A percentile compares a stretch with the other conserved stretches of the same genome.
phyloP scores from a whole-genome alignment of 805 yeast species.

The Candida pseudofarinosa region DNA sequence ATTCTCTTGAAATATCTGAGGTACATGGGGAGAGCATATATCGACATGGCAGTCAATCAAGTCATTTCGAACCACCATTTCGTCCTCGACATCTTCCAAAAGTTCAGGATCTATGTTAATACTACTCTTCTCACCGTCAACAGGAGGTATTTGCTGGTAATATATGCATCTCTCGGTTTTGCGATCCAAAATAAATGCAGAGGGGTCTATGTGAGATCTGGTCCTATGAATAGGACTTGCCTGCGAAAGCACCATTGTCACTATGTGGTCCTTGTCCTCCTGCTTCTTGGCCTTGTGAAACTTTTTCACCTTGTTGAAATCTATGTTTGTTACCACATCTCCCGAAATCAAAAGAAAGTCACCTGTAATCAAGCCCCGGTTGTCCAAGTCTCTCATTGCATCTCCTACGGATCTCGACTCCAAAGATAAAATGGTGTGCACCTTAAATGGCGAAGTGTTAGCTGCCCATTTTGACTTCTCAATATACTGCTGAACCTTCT shows the following conservation, averaged over 20 bases:
- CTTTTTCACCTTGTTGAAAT: conserved; percentile 66
- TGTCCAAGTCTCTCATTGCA: conserved; percentile 93
- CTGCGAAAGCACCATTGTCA: conserved; percentile 87
- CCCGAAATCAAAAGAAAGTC: conserved; percentile 91
- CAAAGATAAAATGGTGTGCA: conserved; percentile 74
- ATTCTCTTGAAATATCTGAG: conserved; percentile 92
- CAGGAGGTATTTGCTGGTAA: conserved; percentile 73
- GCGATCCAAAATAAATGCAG: conserved; percentile 77
- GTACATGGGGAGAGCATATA: conserved; percentile 91
- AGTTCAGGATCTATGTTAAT: conserved; percentile 80
- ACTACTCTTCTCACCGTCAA: conserved; percentile 28
- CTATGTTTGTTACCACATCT: conserved; percentile 91
- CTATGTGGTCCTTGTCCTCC: conserved; percentile 83
- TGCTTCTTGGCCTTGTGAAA: conserved; percentile 69
- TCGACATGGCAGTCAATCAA: conserved; percentile 95
- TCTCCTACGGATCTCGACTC: conserved; percentile 94
- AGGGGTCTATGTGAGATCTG: conserved; percentile 75
- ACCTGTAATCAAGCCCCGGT: conserved; percentile 81
- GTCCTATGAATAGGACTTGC: conserved; percentile 84
- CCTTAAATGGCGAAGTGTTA: conserved; percentile 73
- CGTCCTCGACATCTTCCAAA: conserved; percentile 64
- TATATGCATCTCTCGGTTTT: conserved; percentile 72
- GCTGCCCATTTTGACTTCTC: conserved; percentile 66
- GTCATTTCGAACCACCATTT: conserved; percentile 81
- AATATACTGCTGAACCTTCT: conserved; percentile 78